A percentile compares a stretch with the other conserved stretches of the same genome.
phyloP scores from a whole-genome alignment of 345 rosid genomes.

The Durio zibethinus region DNA sequence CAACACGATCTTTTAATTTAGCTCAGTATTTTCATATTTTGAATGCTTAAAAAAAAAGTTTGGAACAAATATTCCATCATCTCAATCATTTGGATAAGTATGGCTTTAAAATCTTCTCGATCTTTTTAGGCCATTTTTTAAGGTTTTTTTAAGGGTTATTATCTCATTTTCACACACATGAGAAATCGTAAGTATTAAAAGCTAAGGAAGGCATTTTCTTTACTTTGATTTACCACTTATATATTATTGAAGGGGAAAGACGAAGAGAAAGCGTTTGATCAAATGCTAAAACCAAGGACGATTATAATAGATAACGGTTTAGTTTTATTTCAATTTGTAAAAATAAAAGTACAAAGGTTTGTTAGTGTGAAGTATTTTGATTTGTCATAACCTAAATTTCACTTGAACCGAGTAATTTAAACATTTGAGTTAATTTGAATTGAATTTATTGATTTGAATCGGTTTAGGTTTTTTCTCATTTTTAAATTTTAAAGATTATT shows the following conservation, averaged over 20 bases:
- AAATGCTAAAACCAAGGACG: not conserved
- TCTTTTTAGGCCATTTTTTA: not conserved
- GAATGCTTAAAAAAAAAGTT: not conserved
- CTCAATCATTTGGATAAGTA: not conserved
- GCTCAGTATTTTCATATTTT: not conserved
- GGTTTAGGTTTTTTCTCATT: too few relatives aligned
- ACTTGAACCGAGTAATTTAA: too few relatives aligned
- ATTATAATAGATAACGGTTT: too few relatives aligned
- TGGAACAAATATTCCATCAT: not conserved
- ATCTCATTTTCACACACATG: not conserved
- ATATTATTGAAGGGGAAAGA: not conserved
- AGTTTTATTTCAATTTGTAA: too few relatives aligned
- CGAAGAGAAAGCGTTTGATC: not conserved
- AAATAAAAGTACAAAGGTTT: too few relatives aligned
- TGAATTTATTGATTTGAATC: too few relatives aligned
- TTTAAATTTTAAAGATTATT: too few relatives aligned
- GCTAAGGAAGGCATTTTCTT: not conserved
- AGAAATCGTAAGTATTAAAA: not conserved
- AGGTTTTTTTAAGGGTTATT: not conserved
- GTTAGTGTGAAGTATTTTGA: too few relatives aligned
- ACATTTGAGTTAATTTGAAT: too few relatives aligned
- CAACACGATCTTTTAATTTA: not conserved
- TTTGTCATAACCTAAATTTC: too few relatives aligned
- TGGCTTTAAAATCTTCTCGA: not conserved
- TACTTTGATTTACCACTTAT: too few relatives aligned